A percentile compares a stretch with the other conserved stretches of the same genome.
phyloP scores from a whole-genome alignment of 2,329 filamentous ascomycete genomes.

The Colletotrichum simmondsii region DNA sequence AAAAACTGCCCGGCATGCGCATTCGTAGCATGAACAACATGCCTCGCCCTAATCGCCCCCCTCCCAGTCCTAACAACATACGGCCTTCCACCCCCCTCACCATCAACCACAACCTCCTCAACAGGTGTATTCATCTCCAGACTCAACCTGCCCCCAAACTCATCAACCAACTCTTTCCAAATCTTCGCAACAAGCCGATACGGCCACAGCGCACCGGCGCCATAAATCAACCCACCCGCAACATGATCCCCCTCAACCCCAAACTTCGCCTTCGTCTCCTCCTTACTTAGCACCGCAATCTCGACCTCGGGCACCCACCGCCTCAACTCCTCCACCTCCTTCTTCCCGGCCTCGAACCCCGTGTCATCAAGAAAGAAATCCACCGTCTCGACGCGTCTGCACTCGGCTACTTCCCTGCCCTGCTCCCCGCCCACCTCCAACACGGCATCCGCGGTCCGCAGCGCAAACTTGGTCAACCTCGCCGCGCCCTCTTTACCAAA shows the following conservation, averaged over 20 bases:
- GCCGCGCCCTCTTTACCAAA: slow-evolving; percentile 50
- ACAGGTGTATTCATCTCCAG: slow-evolving; percentile 51
- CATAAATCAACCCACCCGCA: slow-evolving; percentile 55
- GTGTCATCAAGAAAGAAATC: slow-evolving; percentile 55
- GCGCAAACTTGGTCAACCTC: slow-evolving; percentile 54
- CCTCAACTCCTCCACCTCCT: slow-evolving; percentile 45
- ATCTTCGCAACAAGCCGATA: slow-evolving; percentile 60
- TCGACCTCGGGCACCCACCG: slow-evolving; percentile 52
- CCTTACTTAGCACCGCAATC: slow-evolving; percentile 46
- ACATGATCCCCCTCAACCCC: slow-evolving; percentile 45
- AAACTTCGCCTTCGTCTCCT: slow-evolving; percentile 50
- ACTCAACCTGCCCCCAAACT: slow-evolving; percentile 45
- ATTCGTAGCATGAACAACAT: slow-evolving; percentile 70
- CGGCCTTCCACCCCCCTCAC: slow-evolving; percentile 37
- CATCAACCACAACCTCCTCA: slow-evolving; percentile 38
- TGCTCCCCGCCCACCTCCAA: slow-evolving; percentile 47
- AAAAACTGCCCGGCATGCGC: slow-evolving; percentile 62
- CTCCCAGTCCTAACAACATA: slow-evolving; percentile 57
- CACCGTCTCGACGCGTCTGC: slow-evolving; percentile 56
- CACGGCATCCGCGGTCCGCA: slow-evolving; percentile 52
- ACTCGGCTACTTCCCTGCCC: slow-evolving; percentile 50
- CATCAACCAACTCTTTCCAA: slow-evolving; percentile 52
- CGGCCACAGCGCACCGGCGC: slow-evolving; percentile 61
- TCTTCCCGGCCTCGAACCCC: slow-evolving; percentile 46
- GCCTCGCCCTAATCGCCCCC: slow-evolving; percentile 55